Conservation (phyloP, 176 grass and related monocot species). For the Tillandsia leiboldiana region DNA sequence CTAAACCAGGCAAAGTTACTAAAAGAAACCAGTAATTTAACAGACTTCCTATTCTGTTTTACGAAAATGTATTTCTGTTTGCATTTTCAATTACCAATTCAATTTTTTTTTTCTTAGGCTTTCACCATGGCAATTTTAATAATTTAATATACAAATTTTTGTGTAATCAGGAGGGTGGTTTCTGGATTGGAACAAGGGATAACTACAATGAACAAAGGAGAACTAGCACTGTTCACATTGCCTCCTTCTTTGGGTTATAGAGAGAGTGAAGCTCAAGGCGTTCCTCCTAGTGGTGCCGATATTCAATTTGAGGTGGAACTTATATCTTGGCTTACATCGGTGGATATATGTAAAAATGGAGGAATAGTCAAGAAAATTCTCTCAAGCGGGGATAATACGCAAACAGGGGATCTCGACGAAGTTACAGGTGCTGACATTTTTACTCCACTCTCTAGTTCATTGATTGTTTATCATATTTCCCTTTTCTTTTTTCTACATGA, state of each 20-base stretch:
- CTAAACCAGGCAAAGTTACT: too few species aligned
- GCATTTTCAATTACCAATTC: too few species aligned
- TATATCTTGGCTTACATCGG: conserved; percentile 27
- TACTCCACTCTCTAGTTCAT: not conserved
- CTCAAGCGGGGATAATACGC: conserved; percentile 15
- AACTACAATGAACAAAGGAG: conserved; percentile 30
- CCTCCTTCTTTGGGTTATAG: conserved; percentile 14
- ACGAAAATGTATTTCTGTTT: too few species aligned
- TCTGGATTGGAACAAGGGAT: conserved; percentile 24
- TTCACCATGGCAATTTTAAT: not conserved
- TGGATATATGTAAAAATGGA: conserved; percentile 28
- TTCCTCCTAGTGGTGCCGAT: conserved; percentile 22
- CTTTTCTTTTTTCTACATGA: not conserved
- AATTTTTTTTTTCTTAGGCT: too few species aligned
- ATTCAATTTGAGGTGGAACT: conserved; percentile 37
- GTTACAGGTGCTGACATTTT: conserved; percentile 14
- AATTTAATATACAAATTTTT: not conserved
- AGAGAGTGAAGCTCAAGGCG: conserved; percentile 6
- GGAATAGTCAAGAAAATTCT: conserved; percentile 33
- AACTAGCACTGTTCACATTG: conserved; percentile 23
- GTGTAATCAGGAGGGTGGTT: conserved; percentile 19
- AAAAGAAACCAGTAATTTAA: too few species aligned
- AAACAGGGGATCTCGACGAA: conserved; percentile 32
- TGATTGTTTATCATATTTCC: not conserved
- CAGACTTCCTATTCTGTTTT: too few species aligned